A percentile compares a stretch with the other conserved stretches of the same genome.
Conservation (phyloP, 73 alveolate species). For the Stentor coeruleus region DNA sequence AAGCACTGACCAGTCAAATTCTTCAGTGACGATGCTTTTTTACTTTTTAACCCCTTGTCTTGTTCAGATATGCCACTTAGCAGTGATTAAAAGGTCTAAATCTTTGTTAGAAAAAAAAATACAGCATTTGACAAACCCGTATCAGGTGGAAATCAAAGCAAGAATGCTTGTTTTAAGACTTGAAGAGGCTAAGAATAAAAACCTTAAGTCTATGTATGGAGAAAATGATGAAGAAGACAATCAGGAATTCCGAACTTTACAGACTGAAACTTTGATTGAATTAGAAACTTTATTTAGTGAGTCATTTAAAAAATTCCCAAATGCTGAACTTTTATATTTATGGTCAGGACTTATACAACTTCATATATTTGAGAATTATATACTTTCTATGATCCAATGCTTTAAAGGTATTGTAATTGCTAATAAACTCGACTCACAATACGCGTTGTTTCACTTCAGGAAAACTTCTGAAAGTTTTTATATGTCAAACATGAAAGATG, state of each 20-base stretch:
- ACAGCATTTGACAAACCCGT: background rate
- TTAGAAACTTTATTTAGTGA: background rate
- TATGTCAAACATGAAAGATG: background rate
- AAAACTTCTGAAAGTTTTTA: background rate
- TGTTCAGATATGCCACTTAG: background rate
- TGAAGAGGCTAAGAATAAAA: background rate
- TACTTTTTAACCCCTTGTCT: background rate
- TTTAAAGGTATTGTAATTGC: conserved; percentile 2
- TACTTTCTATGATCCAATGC: background rate
- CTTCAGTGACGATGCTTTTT: conserved; percentile 1
- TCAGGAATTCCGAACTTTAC: background rate
- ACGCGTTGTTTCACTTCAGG: background rate
- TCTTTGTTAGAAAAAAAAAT: background rate
- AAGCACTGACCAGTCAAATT: background rate
- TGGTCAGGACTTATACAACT: conserved; percentile 1
- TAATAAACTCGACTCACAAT: background rate
- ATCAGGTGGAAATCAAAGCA: conserved; percentile 6
- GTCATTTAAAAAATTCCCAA: background rate
- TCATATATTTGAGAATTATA: conserved; percentile 2
- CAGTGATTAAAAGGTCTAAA: background rate
- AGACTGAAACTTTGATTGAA: conserved; percentile 4
- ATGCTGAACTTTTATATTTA: background rate
- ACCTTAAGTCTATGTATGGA: background rate
- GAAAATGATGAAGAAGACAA: background rate
- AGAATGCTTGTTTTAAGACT: background rate